Percentiles rank a stretch among this genome's conserved stretches.
Evolutionary conservation across 257 asterid genomes (phyloP).

Genomic region (Capsicum rhomboideum): DNA sequence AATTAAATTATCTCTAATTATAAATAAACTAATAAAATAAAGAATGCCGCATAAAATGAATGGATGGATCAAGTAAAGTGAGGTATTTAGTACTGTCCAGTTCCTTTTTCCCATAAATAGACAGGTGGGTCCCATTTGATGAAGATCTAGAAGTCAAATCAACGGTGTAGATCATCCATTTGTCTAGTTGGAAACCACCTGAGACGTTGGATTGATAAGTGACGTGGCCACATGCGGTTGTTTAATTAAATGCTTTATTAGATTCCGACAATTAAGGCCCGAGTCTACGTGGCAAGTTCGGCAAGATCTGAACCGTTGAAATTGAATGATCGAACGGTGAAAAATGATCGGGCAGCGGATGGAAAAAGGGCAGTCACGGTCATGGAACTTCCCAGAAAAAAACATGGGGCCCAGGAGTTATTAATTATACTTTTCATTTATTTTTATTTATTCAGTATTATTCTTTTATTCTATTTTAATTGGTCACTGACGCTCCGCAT

Average conservation of each 20-base stretch:
- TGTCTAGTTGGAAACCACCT: slow-evolving; percentile 1
- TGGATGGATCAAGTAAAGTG: slow-evolving; percentile 23
- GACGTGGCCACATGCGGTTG: slow-evolving; percentile 45
- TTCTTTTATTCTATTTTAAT: too few species aligned
- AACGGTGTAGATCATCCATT: slow-evolving; percentile 29
- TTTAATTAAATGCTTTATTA: slow-evolving; percentile 1
- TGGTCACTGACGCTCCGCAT: too few species aligned
- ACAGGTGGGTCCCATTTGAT: slow-evolving; percentile 22
- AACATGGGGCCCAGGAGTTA: slow-evolving; percentile 25
- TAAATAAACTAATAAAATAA: not conserved
- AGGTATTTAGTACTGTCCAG: slow-evolving; percentile 24
- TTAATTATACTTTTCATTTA: too few species aligned
- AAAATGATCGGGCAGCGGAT: not conserved
- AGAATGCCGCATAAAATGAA: too few species aligned
- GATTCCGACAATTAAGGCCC: slow-evolving; percentile 15
- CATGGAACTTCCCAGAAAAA: slow-evolving; percentile 59
- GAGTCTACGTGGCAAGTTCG: slow-evolving; percentile 14
- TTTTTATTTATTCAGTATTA: not conserved
- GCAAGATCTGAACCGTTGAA: slow-evolving; percentile 21
- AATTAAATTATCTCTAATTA: too few species aligned
- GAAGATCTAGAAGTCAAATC: not conserved
- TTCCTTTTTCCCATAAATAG: slow-evolving; percentile 13
- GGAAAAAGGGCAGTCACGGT: slow-evolving; percentile 35
- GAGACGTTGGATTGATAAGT: slow-evolving; percentile 3
- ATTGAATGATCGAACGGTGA: slow-evolving; percentile 20